Percentiles rank a stretch among this genome's conserved stretches.
These are phyloP conservation scores for Fusarium nygamai DNA, from an alignment of 2,329 filamentous ascomycete species.

Conservation along the genomic window DNA sequence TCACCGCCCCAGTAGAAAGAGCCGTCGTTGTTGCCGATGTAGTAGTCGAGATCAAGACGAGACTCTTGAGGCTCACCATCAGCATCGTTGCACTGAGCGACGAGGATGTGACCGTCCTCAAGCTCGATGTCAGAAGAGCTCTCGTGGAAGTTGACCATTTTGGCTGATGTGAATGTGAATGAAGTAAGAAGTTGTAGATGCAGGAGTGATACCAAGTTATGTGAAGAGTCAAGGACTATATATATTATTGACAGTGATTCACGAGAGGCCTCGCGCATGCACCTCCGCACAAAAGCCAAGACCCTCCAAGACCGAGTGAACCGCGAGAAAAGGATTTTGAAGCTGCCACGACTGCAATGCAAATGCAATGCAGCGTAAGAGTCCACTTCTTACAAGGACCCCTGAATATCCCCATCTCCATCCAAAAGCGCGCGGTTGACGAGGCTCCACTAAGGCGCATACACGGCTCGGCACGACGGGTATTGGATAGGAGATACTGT, in stretches of 20 bases:
- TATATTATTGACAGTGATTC: not conserved
- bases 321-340: conserved; percentile 13
- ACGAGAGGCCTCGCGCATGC: conserved; percentile 30
- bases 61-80: conserved; percentile 56
- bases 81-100: conserved; percentile 51
- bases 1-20: conserved; percentile 57
- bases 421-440: not conserved
- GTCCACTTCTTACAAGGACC: conserved; percentile 11
- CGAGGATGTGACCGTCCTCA: conserved; percentile 61
- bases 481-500: not conserved
- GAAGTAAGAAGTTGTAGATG: not conserved
- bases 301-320: conserved; percentile 31
- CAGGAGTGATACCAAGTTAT: not conserved
- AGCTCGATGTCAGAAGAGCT: conserved; percentile 58
- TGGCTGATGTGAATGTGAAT: not conserved
- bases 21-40: conserved; percentile 63
- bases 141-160: conserved; percentile 56
- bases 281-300: conserved; percentile 16
- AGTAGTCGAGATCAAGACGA: conserved; percentile 60
- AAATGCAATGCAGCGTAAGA: conserved; percentile 2
- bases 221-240: conserved; percentile 3
- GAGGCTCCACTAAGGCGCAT: conserved; percentile 16
- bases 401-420: conserved; percentile 1
- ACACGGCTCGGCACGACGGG: conserved; percentile 8
- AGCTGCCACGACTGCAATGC: conserved; percentile 36